Evolutionary conservation across 305 asterid genomes (phyloP), one percentile per base, ranked within the genome.

Genomic region (Solanum chacoense): DNA sequence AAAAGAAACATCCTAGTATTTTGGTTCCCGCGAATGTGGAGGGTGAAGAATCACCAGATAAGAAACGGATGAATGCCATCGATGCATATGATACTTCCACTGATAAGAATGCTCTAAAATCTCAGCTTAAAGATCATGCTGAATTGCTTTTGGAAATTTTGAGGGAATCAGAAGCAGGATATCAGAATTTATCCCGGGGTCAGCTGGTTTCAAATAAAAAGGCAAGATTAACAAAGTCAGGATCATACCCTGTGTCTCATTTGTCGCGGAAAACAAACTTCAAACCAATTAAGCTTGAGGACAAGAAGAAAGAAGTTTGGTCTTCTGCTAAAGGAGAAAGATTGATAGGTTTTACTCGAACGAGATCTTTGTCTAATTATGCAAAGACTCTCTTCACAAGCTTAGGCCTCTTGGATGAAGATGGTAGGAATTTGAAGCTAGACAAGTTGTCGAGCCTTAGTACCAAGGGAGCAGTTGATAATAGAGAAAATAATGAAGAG

Each of bases 241-340:
- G 93, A 90, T 93, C 97, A 24, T 95, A 91, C 42, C 98, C 98
- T 0, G 89, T 55, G 13, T 88, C 90, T 81, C 89, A 91, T 40
- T 22, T 71, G 77, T 83, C 91, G 14, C 83, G 59, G 45, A 71
- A 89, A 34, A 88, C 81, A 87, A 91, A 88, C 88, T 87, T 91
- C 83, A 94, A 91, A 92, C 98, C 98, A 36, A 75, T 88, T 34
- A 94, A 91, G 81, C 94, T 95, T 16, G 94, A 92, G 86, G 89
- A 88, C 90, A 95, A 95, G 74, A 93, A 91, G 84, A 92, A 38
- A 2, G 98, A 95, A 90, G 91, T 90, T 78, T 95, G 96, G 96
- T 87, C 93, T 5, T 76, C 85, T 29, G 90, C 91, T 4, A 85
- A 78, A 80, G 91, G 90, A 38, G 89, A 88, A 85, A 94, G 74